Conservation (phyloP, 202 grass and related monocot genomes). For the Elaeis oleifera region DNA sequence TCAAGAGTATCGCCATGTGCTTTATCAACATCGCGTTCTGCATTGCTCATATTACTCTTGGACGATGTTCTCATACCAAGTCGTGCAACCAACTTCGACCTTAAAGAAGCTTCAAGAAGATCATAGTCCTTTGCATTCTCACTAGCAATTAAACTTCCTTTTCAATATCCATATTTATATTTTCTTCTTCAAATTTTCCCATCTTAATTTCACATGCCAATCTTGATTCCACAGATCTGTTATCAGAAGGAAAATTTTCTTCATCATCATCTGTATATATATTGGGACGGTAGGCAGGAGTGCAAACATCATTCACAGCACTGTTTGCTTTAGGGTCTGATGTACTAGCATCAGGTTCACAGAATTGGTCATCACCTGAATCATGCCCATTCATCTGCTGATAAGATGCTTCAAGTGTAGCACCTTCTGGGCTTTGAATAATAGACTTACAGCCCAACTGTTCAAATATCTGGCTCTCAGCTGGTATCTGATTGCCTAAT, state of each 20-base stretch:
- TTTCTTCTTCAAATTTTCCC: constrained; percentile 50
- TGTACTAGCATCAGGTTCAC: constrained; percentile 35
- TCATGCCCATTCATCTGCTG: constrained; percentile 43
- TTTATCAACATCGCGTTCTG: constrained; percentile 36
- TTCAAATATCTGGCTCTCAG: constrained; percentile 33
- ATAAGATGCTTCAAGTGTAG: constrained; percentile 24
- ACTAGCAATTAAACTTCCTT: constrained; percentile 49
- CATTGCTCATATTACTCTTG: constrained; percentile 34
- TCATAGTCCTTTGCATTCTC: constrained; percentile 59
- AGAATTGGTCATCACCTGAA: constrained; percentile 25
- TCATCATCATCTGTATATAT: constrained; percentile 49
- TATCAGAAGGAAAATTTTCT: constrained; percentile 35
- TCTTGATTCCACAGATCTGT: constrained; percentile 25
- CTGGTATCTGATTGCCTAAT: constrained; percentile 28
- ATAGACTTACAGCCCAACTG: constrained; percentile 31
- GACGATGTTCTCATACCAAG: constrained; percentile 48
- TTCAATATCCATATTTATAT: constrained; percentile 28
- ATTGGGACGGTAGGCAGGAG: constrained; percentile 11
- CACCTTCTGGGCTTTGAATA: constrained; percentile 22
- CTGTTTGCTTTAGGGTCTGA: constrained; percentile 40
- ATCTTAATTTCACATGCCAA: constrained; percentile 26
- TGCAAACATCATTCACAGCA: constrained; percentile 28
- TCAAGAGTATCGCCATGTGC: constrained; percentile 9
- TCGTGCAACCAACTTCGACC: constrained; percentile 74
- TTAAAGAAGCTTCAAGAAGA: constrained; percentile 87